Percentiles rank a stretch among this genome's conserved stretches.
These are phyloP conservation scores for Brassica nigra DNA, from an alignment of 345 rosid species.

Conservation along the genomic window DNA sequence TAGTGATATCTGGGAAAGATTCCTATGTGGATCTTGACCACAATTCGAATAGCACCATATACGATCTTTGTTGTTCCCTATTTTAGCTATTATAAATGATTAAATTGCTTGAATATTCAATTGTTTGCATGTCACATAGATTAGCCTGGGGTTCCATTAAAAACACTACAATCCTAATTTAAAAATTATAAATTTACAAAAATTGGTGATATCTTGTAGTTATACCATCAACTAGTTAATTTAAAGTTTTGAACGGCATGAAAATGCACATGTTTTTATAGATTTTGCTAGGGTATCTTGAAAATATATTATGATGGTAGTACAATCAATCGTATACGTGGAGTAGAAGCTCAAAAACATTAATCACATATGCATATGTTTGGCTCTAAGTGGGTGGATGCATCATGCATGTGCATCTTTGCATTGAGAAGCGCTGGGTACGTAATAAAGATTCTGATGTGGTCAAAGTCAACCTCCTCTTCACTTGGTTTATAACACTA, in stretches of 20 bases:
- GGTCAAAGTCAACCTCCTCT: constrained; percentile 40
- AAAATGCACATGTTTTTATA: background rate
- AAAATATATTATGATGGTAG: background rate
- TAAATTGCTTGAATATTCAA: background rate
- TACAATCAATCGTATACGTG: constrained; percentile 16
- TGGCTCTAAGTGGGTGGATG: constrained; percentile 21
- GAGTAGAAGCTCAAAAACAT: constrained; percentile 42
- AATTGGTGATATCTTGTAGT: background rate
- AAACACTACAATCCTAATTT: background rate
- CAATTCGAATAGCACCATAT: background rate
- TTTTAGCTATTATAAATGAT: background rate
- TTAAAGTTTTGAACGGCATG: background rate
- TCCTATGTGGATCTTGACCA: background rate
- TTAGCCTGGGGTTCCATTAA: background rate
- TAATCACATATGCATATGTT: constrained; percentile 38
- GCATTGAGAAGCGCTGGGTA: constrained; percentile 33
- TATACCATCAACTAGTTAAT: background rate
- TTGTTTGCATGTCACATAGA: background rate
- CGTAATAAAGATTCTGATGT: constrained; percentile 24
- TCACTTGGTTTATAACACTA: background rate
- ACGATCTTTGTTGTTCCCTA: background rate
- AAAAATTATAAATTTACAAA: no score
- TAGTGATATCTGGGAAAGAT: background rate
- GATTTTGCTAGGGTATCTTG: background rate
- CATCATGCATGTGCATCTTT: constrained; percentile 34